Conservation (phyloP, 2,329 filamentous ascomycete genomes). For the Pyrenophora teres region DNA sequence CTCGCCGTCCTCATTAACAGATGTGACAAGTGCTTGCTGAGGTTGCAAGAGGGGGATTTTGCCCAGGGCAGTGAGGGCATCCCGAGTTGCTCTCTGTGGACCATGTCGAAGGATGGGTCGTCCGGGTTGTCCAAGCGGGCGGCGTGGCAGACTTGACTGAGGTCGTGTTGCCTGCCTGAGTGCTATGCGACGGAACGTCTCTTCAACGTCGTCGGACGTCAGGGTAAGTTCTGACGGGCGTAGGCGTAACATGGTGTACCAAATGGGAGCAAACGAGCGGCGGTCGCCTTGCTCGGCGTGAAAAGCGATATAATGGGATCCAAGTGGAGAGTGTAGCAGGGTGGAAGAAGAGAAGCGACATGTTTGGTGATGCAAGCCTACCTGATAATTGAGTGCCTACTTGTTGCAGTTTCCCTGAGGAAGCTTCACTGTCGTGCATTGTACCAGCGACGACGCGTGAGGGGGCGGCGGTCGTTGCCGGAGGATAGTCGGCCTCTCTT, state of each 20-base stretch:
- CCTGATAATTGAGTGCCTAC: not conserved
- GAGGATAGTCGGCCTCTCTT: not conserved
- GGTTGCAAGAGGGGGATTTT: constrained; percentile 33
- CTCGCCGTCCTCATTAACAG: constrained; percentile 24
- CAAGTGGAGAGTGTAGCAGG: constrained; percentile 13
- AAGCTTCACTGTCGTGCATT: constrained; percentile 1
- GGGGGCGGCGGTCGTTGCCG: not conserved
- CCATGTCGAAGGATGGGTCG: constrained; percentile 36
- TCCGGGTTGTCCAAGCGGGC: constrained; percentile 10
- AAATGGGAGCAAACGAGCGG: constrained; percentile 10
- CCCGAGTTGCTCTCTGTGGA: constrained; percentile 36
- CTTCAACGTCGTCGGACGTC: constrained; percentile 45
- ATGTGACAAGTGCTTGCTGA: constrained; percentile 27
- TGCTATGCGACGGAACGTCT: constrained; percentile 40
- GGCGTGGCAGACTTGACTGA: constrained; percentile 7
- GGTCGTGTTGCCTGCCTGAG: constrained; percentile 24
- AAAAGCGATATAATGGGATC: constrained; percentile 15
- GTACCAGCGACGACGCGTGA: not conserved
- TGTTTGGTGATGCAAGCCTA: not conserved
- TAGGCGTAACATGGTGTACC: constrained; percentile 41
- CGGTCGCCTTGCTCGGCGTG: constrained; percentile 6
- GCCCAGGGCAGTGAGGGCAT: constrained; percentile 34
- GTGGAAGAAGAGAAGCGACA: not conserved
- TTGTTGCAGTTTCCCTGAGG: not conserved
- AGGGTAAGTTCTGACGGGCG: constrained; percentile 44